phyloP scores from a whole-genome alignment of 2,329 filamentous ascomycete species.

The Chrysoporthe deuterocubensis region DNA sequence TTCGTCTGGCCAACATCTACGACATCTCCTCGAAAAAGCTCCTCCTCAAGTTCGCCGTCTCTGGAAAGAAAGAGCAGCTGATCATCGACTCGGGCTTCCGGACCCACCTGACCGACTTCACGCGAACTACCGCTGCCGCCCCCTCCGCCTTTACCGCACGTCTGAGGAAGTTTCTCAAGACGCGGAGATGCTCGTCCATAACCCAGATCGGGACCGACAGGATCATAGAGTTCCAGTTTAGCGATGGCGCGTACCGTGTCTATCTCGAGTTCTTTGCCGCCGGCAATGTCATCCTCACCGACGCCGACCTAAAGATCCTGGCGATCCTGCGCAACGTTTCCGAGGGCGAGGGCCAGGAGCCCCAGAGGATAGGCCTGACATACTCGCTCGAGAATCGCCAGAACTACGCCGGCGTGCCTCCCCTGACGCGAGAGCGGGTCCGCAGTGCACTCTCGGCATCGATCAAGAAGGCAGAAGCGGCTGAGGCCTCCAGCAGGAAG shows the following conservation, averaged over 20 bases:
- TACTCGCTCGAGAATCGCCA: slow-evolving; percentile 84
- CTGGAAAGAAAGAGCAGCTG: slow-evolving; percentile 85
- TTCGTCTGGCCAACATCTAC: slow-evolving; percentile 92
- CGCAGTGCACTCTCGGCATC: slow-evolving; percentile 69
- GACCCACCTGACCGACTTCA: slow-evolving; percentile 90
- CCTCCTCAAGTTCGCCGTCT: slow-evolving; percentile 91
- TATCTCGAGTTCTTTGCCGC: slow-evolving; percentile 97
- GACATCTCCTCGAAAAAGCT: slow-evolving; percentile 95
- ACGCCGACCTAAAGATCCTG: slow-evolving; percentile 80
- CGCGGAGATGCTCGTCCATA: slow-evolving; percentile 79
- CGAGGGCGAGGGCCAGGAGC: slow-evolving; percentile 82
- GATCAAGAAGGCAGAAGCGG: slow-evolving; percentile 60
- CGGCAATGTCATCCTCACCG: slow-evolving; percentile 92
- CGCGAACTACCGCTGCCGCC: slow-evolving; percentile 80
- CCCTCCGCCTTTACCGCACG: slow-evolving; percentile 86
- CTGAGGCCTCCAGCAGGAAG: slow-evolving; percentile 55
- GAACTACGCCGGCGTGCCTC: slow-evolving; percentile 77
- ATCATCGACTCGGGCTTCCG: slow-evolving; percentile 95
- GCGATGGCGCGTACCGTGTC: slow-evolving; percentile 83
- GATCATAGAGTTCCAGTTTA: slow-evolving; percentile 90
- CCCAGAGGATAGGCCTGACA: slow-evolving; percentile 73
- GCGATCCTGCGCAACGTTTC: slow-evolving; percentile 79
- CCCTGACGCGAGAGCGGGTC: slow-evolving; percentile 74
- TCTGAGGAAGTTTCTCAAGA: slow-evolving; percentile 86
- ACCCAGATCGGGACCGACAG: slow-evolving; percentile 90